Evolutionary conservation across 208 protist genomes (phyloP).

Genomic region (Phytomonas sp.): DNA sequence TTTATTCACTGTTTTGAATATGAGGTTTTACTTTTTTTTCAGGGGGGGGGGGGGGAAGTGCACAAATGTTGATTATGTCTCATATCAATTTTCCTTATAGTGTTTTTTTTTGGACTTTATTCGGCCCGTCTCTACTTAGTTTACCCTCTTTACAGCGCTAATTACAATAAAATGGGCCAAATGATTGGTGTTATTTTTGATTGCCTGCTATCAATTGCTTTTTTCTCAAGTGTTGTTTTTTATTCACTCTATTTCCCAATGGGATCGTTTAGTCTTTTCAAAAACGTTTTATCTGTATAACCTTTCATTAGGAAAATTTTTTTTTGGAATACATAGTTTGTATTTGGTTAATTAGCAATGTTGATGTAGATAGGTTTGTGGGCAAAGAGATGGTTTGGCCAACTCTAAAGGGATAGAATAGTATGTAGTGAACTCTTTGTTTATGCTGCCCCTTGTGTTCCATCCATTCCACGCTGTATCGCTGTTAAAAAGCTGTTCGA

Average conservation of each 20-base stretch:
- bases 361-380: not conserved
- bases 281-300: not conserved
- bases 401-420: not conserved
- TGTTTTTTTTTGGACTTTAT: not conserved
- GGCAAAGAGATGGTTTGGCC: not conserved
- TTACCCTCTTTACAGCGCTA: not conserved
- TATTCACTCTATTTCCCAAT: not conserved
- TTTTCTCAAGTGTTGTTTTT: not conserved
- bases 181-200: not conserved
- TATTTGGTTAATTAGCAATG: too few relatives aligned
- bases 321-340: not conserved
- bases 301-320: too few relatives aligned
- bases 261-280: not conserved
- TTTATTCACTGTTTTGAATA: not conserved
- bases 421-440: not conserved
- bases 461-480: not conserved
- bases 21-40: not conserved
- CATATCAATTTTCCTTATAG: not conserved
- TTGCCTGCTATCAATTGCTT: not conserved
- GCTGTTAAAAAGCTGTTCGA: not conserved
- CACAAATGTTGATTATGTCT: not conserved
- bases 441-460: not conserved
- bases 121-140: not conserved
- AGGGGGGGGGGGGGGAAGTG: too few relatives aligned
- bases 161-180: not conserved